Evolutionary conservation across 139 green algal species (phyloP).

Genomic region (Nannochloris sp.): DNA sequence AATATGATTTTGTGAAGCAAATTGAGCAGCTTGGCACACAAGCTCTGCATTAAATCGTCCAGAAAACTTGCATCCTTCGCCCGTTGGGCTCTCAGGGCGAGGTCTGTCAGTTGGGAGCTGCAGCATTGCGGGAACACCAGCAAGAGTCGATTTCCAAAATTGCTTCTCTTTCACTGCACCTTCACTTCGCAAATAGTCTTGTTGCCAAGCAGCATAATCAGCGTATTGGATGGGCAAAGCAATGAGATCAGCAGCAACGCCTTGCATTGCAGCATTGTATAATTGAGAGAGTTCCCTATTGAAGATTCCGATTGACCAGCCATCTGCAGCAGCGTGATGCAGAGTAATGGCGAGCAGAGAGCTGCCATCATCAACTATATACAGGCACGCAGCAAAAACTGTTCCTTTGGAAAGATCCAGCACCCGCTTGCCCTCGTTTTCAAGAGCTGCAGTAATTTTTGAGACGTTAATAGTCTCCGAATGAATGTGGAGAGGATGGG

Average conservation of each 20-base stretch:
- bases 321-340: conserved; percentile 3
- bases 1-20: no score
- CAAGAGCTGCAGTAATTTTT: not conserved
- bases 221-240: not conserved
- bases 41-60: no score
- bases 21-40: no score
- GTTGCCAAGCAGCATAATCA: conserved; percentile 5
- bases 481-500: not conserved
- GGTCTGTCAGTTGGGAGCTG: no score
- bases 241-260: not conserved
- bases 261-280: not conserved
- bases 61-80: no score
- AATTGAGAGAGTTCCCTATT: not conserved
- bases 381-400: not conserved
- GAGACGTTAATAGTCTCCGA: not conserved
- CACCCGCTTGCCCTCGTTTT: not conserved
- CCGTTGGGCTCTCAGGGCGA: no score
- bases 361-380: not conserved
- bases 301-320: not conserved
- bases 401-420: not conserved
- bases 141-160: no score
- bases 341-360: not conserved
- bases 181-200: no score
- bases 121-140: no score
- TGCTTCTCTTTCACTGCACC: no score